These are phyloP conservation scores for Hymenotorrendiella dingleyae DNA, from an alignment of 2,329 filamentous ascomycete genomes.

Conservation along the genomic window DNA sequence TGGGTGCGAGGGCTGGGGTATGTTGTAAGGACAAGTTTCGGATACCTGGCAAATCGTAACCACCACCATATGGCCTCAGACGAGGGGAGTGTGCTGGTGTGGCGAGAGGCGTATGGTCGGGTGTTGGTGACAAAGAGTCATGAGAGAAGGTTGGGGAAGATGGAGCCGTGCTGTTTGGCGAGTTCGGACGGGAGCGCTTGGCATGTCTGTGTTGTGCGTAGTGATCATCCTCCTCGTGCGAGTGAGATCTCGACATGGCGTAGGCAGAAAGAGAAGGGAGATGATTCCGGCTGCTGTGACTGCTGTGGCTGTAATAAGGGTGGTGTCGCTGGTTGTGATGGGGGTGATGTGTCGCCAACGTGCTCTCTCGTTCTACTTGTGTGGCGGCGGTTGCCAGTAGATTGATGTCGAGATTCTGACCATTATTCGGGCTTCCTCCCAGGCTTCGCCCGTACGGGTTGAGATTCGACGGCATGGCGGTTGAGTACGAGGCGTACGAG, in stretches of 20 bases:
- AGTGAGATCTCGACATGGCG: constrained; percentile 87
- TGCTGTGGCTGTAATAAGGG: constrained; percentile 36
- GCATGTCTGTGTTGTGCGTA: constrained; percentile 66
- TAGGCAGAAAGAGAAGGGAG: constrained; percentile 63
- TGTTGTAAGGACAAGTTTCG: constrained; percentile 65
- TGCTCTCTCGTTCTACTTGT: constrained; percentile 55
- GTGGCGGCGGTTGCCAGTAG: constrained; percentile 56
- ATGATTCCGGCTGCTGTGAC: constrained; percentile 43
- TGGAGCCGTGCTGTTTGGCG: constrained; percentile 89
- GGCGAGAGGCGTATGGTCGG: constrained; percentile 96
- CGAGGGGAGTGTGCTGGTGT: constrained; percentile 94
- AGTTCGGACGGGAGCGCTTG: constrained; percentile 89
- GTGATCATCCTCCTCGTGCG: constrained; percentile 73
- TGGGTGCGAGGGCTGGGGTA: constrained; percentile 60
- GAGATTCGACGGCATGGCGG: constrained; percentile 37
- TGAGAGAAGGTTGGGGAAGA: constrained; percentile 96
- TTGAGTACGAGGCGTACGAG: constrained; percentile 70
- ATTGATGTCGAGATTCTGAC: constrained; percentile 43
- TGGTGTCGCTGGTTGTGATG: constrained; percentile 45
- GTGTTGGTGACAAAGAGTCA: constrained; percentile 90
- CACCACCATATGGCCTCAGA: constrained; percentile 63
- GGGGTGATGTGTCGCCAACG: constrained; percentile 22
- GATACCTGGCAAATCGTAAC: constrained; percentile 81
- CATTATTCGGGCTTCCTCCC: constrained; percentile 36
- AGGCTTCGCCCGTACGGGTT: constrained; percentile 44